Percentiles rank a stretch among this genome's conserved stretches.
These are phyloP conservation scores for Salvia rosmarinus DNA, from an alignment of 257 asterid genomes.

Conservation along the genomic window DNA sequence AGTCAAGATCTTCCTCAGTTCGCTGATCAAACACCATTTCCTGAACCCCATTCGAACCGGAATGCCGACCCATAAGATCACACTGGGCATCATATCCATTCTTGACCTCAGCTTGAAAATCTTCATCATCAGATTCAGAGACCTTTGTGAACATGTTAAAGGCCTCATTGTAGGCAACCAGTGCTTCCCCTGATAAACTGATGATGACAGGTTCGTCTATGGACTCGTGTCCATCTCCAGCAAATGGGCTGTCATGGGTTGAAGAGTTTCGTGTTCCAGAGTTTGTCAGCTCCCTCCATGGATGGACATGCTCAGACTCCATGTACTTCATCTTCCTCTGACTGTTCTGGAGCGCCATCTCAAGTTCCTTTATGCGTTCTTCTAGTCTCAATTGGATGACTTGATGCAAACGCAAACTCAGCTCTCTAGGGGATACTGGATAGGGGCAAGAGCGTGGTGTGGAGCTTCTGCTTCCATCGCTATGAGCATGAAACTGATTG, in stretches of 20 bases:
- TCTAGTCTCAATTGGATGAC: slow-evolving; percentile 79
- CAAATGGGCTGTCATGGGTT: slow-evolving; percentile 47
- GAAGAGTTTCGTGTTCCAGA: slow-evolving; percentile 42
- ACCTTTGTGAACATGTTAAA: slow-evolving; percentile 52
- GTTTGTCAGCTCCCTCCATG: slow-evolving; percentile 42
- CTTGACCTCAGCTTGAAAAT: slow-evolving; percentile 21
- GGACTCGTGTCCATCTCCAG: slow-evolving; percentile 3
- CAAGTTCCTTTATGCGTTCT: slow-evolving; percentile 76
- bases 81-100: slow-evolving; percentile 25
- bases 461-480: slow-evolving; percentile 53
- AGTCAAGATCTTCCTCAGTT: slow-evolving; percentile 32
- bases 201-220: slow-evolving; percentile 59
- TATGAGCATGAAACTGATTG: slow-evolving; percentile 46
- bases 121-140: slow-evolving; percentile 64
- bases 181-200: slow-evolving; percentile 68
- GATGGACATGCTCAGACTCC: slow-evolving; percentile 42
- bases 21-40: slow-evolving; percentile 11
- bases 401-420: slow-evolving; percentile 79
- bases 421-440: slow-evolving; percentile 79
- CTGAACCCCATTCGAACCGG: slow-evolving; percentile 4
- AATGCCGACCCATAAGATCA: slow-evolving; percentile 25
- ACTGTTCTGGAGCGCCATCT: slow-evolving; percentile 66
- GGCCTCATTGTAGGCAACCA: slow-evolving; percentile 60
- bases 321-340: slow-evolving; percentile 47
- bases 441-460: slow-evolving; percentile 57